phyloP scores from a whole-genome alignment of 805 yeast genomes.

The Saccharomycopsis fibuligera region DNA sequence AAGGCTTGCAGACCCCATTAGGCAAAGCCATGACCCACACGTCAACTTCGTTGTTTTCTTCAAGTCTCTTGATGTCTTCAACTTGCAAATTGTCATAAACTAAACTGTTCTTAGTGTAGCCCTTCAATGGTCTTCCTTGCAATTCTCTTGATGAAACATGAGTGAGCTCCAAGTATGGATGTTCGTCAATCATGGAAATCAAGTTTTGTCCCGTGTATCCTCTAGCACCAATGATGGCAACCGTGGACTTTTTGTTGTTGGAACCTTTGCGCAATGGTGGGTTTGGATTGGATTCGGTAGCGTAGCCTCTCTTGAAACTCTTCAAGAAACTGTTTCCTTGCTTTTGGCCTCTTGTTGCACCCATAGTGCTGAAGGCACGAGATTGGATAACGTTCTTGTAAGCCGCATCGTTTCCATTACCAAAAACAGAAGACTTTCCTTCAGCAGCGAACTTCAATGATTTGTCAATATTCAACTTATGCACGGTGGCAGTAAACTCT shows the following conservation, averaged over 20 bases:
- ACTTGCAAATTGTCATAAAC: constrained; percentile 79
- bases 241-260: constrained; percentile 55
- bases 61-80: constrained; percentile 78
- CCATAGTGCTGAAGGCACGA: constrained; percentile 44
- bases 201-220: constrained; percentile 96
- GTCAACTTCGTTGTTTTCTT: constrained; percentile 72
- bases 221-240: constrained; percentile 96
- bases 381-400: constrained; percentile 31
- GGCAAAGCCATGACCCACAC: constrained; percentile 99
- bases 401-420: constrained; percentile 40
- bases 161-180: constrained; percentile 79
- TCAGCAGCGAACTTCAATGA: constrained; percentile 5
- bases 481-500: constrained; percentile 39
- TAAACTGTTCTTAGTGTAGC: constrained; percentile 77
- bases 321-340: constrained; percentile 19
- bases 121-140: constrained; percentile 77
- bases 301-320: constrained; percentile 28
- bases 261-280: constrained; percentile 63
- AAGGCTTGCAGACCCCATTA: constrained; percentile 90
- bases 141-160: constrained; percentile 97
- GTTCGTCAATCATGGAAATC: constrained; percentile 78
- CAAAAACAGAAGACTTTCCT: neutral
- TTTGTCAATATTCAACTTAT: constrained; percentile 8
- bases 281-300: constrained; percentile 50
- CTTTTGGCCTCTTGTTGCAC: constrained; percentile 15